Evolutionary conservation across 441 rosid genomes (phyloP), one percentile per base, ranked within the genome.

Genomic region (Brassica balearica): DNA sequence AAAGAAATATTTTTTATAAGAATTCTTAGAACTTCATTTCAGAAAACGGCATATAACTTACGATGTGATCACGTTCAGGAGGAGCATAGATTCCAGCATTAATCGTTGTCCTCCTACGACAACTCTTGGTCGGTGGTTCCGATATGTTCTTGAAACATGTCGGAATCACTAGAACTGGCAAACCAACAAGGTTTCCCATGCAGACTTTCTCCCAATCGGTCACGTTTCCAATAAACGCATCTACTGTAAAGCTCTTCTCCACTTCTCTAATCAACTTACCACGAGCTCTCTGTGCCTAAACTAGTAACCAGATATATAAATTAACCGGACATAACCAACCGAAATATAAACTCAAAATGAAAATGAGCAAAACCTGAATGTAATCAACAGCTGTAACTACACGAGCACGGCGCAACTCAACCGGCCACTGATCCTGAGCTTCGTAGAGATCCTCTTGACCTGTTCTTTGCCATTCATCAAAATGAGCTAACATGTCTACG

Each of bases 381-480:
- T 88, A 92, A 87, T 94, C 98, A 8, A 92, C 93, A 2, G 97
- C 97, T 9, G 97, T 78, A 76, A 94, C 77, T 17, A 90, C 17
- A 2, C 97, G 92, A 69, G 97, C 84, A 34, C 94, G 97, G 5
- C 84, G 84, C 78, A 94, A 80, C 81, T 94, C 98, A 19, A 85
- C 62, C 2, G 98, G 97, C 97, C 98, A 95, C 82, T 95, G 98
- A 56, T 91, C 95, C 71, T 90, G 94, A 80, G 95, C 93, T 90
- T 95, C 98, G 65, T 87, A 92, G 8, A 64, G 77, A 82, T 88
- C 93, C 20, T 91, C 97, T 73, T 82, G 77, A 53, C 87, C 84
- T 3, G 81, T 71, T 72, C 97, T 89, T 79, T 95, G 98, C 97
- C 97, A 95, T 82, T 90, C 89, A 78, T 95, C 97, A 80, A 95